A percentile compares a stretch with the other conserved stretches of the same genome.
Conservation (phyloP, 768 basidiomycete genomes). For the Boletus rex-veris region DNA sequence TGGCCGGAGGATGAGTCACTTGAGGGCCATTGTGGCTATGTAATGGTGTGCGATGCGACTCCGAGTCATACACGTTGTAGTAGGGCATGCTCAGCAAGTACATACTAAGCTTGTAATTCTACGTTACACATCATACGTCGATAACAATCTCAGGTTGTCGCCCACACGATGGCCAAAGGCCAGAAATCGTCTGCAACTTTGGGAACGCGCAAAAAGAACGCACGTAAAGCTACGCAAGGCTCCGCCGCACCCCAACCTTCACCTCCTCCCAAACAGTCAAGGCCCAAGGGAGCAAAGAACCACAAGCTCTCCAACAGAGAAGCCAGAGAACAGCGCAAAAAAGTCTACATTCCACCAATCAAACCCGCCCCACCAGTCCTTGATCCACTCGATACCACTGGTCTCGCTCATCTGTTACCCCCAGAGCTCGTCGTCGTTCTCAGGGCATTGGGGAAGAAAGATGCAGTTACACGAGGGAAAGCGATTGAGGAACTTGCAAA, state of each 20-base stretch:
- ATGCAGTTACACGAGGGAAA: conserved; percentile 74
- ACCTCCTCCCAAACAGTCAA: conserved; percentile 39
- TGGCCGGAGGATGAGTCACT: no score
- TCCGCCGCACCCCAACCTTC: conserved; percentile 32
- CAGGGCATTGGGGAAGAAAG: conserved; percentile 83
- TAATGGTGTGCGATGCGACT: no score
- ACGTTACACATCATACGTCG: conserved; percentile 2
- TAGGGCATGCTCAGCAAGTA: no score
- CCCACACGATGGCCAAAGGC: conserved; percentile 38
- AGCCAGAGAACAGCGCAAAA: conserved; percentile 71
- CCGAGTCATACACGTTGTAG: no score
- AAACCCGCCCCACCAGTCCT: conserved; percentile 71
- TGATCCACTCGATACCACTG: conserved; percentile 85
- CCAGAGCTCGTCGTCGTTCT: conserved; percentile 82
- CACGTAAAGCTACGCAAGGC: conserved; percentile 57
- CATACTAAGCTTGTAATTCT: no score
- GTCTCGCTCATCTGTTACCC: conserved; percentile 68
- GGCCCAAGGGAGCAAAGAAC: conserved; percentile 47
- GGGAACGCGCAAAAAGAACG: conserved; percentile 91
- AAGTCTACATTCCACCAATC: conserved; percentile 82
- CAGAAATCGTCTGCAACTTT: conserved; percentile 78
- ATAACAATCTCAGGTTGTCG: neutral
- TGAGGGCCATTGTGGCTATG: no score
- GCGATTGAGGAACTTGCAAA: conserved; percentile 79
- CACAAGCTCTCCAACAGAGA: conserved; percentile 42